Evolutionary conservation across 805 yeast species (phyloP).

Genomic region (Schizosaccharomyces lindneri): DNA sequence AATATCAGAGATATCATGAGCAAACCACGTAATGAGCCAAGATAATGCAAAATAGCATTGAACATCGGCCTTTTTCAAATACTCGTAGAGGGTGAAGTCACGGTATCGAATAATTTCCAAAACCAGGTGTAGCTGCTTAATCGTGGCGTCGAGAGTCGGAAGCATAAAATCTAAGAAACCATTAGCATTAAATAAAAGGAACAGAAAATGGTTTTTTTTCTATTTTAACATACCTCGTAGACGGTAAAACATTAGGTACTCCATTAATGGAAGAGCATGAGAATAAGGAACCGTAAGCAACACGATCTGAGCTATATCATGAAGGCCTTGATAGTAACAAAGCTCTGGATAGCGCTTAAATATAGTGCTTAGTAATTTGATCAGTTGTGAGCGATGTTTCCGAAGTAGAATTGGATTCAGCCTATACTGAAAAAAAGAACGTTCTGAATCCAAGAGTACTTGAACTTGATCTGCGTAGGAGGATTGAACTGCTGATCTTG

Average conservation of each 20-base stretch:
- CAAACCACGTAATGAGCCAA: not conserved
- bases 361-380: not conserved
- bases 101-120: not conserved
- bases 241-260: not conserved
- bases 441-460: not conserved
- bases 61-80: not conserved
- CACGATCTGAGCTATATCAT: not conserved
- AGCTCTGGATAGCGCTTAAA: not conserved
- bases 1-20: not conserved
- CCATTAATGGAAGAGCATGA: not conserved
- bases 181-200: not conserved
- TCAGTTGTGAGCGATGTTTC: not conserved
- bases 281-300: not conserved
- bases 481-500: not conserved
- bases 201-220: not conserved
- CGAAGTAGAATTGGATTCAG: not conserved
- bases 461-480: not conserved
- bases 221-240: not conserved
- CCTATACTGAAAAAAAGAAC: not conserved
- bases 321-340: constrained; percentile 1
- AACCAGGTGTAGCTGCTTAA: not conserved
- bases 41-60: not conserved
- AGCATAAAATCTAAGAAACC: not conserved
- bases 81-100: not conserved
- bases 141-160: not conserved